These are phyloP conservation scores for Lactarius psammicola DNA, from an alignment of 768 basidiomycete genomes.

Conservation along the genomic window DNA sequence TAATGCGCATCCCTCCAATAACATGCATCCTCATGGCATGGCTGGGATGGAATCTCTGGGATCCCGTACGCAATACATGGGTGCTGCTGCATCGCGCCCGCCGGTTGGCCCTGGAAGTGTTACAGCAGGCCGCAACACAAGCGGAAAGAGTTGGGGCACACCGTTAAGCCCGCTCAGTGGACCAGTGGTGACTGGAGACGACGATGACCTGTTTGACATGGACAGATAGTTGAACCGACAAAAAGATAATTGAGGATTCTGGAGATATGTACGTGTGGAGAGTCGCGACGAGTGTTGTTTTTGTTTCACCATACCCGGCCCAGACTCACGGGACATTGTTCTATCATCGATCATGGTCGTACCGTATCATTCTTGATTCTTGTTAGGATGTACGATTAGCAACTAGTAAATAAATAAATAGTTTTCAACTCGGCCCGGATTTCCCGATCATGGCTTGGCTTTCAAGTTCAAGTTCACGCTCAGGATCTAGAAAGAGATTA, in stretches of 20 bases:
- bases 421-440: background rate
- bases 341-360: constrained; percentile 9
- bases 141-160: constrained; percentile 40
- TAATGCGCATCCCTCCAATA: constrained; percentile 31
- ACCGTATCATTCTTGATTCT: constrained; percentile 22
- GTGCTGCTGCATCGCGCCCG: constrained; percentile 37
- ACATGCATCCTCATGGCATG: constrained; percentile 32
- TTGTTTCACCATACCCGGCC: constrained; percentile 23
- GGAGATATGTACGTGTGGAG: constrained; percentile 24
- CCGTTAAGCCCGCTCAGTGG: constrained; percentile 61
- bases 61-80: constrained; percentile 56
- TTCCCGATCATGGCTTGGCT: constrained; percentile 22
- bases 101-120: constrained; percentile 25
- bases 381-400: constrained; percentile 18
- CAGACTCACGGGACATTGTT: constrained; percentile 19
- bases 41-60: constrained; percentile 51
- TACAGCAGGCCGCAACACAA: constrained; percentile 33
- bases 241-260: constrained; percentile 2
- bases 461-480: constrained; percentile 13
- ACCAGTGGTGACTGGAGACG: constrained; percentile 58
- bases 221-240: constrained; percentile 42
- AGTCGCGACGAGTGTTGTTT: constrained; percentile 13
- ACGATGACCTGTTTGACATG: constrained; percentile 71
- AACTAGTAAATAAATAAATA: constrained; percentile 7
- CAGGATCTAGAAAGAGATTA: constrained; percentile 31